These are phyloP conservation scores for Leucocoprinus leucothites DNA, from an alignment of 768 basidiomycete species.

Conservation along the genomic window DNA sequence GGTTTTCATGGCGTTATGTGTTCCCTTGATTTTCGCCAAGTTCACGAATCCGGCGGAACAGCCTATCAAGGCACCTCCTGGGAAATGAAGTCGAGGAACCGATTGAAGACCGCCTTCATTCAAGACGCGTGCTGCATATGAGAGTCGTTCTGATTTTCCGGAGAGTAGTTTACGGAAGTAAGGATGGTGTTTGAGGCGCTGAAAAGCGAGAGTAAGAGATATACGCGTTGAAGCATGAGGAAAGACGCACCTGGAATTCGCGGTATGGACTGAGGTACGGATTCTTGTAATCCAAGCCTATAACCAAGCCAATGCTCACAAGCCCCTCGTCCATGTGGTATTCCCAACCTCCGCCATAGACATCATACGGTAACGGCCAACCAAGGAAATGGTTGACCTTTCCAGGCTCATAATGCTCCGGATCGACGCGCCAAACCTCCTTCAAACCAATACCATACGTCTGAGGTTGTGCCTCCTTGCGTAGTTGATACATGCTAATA, in stretches of 20 bases:
- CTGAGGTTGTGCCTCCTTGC: constrained; percentile 74
- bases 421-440: constrained; percentile 92
- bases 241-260: constrained; percentile 75
- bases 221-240: not conserved
- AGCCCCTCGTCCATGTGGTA: constrained; percentile 96
- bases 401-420: constrained; percentile 59
- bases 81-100: constrained; percentile 81
- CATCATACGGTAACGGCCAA: constrained; percentile 81
- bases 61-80: constrained; percentile 92
- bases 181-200: constrained; percentile 94
- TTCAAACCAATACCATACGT: constrained; percentile 96
- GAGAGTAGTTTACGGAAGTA: constrained; percentile 81
- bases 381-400: constrained; percentile 92
- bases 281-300: constrained; percentile 93
- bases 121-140: constrained; percentile 86
- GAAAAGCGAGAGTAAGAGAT: constrained; percentile 3
- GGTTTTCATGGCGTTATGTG: constrained; percentile 98
- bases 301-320: constrained; percentile 86
- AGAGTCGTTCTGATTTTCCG: constrained; percentile 64
- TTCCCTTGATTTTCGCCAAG: constrained; percentile 96
- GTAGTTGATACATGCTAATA: constrained; percentile 69
- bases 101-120: constrained; percentile 96
- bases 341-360: constrained; percentile 91
- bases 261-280: constrained; percentile 90
- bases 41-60: constrained; percentile 97